phyloP scores from a whole-genome alignment of 345 rosid genomes.

The Leavenworthia alabamica region DNA sequence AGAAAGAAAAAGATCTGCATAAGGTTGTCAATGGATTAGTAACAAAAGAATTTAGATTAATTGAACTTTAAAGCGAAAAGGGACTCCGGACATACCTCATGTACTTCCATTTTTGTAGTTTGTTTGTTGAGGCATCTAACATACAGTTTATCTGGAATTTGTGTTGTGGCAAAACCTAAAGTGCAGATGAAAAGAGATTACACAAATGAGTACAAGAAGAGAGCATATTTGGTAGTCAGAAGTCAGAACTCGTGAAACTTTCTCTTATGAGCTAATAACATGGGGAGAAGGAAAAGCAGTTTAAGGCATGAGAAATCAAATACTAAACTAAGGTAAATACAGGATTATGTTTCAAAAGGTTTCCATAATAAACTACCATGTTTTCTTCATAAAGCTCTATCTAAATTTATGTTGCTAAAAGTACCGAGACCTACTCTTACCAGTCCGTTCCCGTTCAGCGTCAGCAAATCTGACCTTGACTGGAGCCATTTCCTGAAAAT shows the following conservation, averaged over 20 bases:
- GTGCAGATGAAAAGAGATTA: conserved; percentile 1
- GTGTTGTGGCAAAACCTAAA: conserved; percentile 30
- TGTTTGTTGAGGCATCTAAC: conserved; percentile 65
- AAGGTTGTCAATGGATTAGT: background rate
- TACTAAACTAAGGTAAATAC: background rate
- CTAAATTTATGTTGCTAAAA: background rate
- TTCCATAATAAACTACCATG: background rate
- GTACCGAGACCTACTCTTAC: conserved; percentile 25
- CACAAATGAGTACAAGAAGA: conserved; percentile 10
- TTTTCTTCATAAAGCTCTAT: background rate
- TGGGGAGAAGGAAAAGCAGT: background rate
- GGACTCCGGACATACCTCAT: conserved; percentile 46
- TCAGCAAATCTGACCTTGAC: conserved; percentile 71
- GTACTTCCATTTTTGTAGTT: conserved; percentile 56
- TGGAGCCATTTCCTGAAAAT: conserved; percentile 47
- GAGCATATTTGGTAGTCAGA: background rate
- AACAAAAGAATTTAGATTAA: background rate
- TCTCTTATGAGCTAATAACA: background rate
- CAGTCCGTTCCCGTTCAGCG: conserved; percentile 59
- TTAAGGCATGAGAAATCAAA: conserved; percentile 1
- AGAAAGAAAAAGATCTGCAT: background rate
- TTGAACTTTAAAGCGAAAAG: background rate
- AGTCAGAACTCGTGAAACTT: background rate
- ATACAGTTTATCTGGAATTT: conserved; percentile 55
- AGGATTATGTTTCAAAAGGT: background rate